Base-by-base conservation (phyloP, 352 stramenopile genomes). In the Pythium sp. region DNA sequence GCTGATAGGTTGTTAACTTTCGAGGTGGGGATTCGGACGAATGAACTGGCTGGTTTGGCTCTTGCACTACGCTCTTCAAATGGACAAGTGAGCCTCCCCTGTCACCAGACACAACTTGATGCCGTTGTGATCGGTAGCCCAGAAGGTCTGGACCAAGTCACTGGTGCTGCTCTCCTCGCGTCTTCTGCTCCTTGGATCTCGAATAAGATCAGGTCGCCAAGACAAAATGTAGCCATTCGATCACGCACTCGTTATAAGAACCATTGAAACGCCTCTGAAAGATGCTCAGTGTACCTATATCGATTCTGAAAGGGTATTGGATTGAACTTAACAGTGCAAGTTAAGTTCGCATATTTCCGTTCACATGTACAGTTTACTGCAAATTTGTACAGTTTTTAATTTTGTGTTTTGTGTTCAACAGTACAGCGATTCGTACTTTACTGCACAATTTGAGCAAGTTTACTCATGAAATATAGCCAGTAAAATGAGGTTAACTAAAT, bases 141-240 rank as follows among this genome's bases (percentile, higher is more conserved):
- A 4, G 14, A n/a, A 47, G 41, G 41, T 47, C 5, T 9, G 34
- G 34, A 11, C 34, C 34, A 38, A 43, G n/a, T 20, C 54, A 41
- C 18, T 41, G 15, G 14, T 7, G 30, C 55, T 46, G 28, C 6
- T 41, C 28, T 28, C 30, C 9, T 46, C 30, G 30, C 32, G 56
- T 61, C 56, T 24, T 61, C 28, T 41, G 30, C 18, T 47, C 18
- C 9, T 24, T 58, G 53, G 20, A 47, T 47, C 28, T 59, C 32
- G 32, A 22, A 61, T 61, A 61, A 61, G 55, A 61, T 61, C 55
- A 47, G 55, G 32, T 20, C 28, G 2, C n/a, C 30, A 43, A 20
- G 7, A n/a, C 11, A 41, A 41, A 58, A 20, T n/a, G 26, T 41
- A 58, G 54, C 54, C 26, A 58, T 26, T 46, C 38, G 38, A 43